Evolutionary conservation across 2,329 filamentous ascomycete genomes (phyloP), one percentile per base, ranked within the genome.

Genomic region (Cercospora janseana): DNA sequence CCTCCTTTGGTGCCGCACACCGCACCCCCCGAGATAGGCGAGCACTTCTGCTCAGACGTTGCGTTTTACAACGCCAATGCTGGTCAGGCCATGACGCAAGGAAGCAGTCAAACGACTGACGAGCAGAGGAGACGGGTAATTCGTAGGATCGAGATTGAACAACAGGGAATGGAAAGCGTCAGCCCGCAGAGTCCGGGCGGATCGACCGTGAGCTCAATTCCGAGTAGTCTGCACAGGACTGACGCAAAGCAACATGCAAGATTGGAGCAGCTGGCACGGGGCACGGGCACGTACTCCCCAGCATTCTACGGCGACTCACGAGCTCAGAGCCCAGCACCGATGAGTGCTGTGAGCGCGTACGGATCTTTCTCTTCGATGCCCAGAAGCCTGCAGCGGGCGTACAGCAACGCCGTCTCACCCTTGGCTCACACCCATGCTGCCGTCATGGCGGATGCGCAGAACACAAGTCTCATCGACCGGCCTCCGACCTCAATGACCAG

Each of bases 311-410:
- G 46, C 44, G 41, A 20, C 21, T 29, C 50, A 10, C 27, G 44
- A 23, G 38, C 44, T 8, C 26, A 47, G 15, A 47, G 44, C 21
- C 47, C 51, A 32, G 45, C 16, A 8, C 49, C 52, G 29, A 26
- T 46, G 2, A 42, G 45, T 9, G 37, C 45, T n/a, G 41, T 29
- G 13, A 54, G 52, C 13, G 53, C 56, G 0, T 55, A 56, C 15
- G 56, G 55, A 7, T 54, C 57, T 4, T 47, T 53, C 26, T 34
- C 49, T 9, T 48, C 53, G 12, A 54, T 65, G 51, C 64, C 66
- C 8, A 51, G 64, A 12, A 54, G 57, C 32, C 42, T 67, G 37
- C 60, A 63, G 28, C 51, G 64, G 34, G 64, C 63, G n/a, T 68
- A 65, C 38, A 62, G 60, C 34, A 65, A 66, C 28, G 61, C 60